Evolutionary conservation across 352 stramenopile species (phyloP), one percentile per base, ranked within the genome.

Genomic region (Globisporangium polare): DNA sequence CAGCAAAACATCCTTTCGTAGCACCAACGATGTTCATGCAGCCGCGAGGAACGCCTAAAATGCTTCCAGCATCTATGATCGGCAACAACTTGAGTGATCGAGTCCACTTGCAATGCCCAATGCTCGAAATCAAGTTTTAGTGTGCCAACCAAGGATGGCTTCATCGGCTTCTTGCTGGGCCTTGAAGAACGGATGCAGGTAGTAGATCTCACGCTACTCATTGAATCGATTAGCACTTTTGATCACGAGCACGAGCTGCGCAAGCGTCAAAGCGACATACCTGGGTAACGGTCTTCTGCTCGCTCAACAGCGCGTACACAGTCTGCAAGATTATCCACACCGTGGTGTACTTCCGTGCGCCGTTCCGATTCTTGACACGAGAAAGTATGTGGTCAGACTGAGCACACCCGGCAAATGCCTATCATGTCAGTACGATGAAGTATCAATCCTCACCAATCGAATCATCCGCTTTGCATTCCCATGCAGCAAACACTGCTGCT

Each of bases 261-360:
- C 31, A 55, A 57, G 47, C 13, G 6, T 9, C 5, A 27, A 37
- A 4, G 12, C 18, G 39, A 46, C 26, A 49, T 31, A 90, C 84
- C 80, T 95, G 86, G 3, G 86, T 92, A 29, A 87, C 81, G 4
- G 86, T 94, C 58, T 94, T 95, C n/a, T 77, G 67, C 61, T 92
- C 77, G 17, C 69, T 67, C 6, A 95, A 55, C 0, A 95, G 71
- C 33, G 83, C 69, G 58, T 95, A 82, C 1, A 68, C 82, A 26
- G 80, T 92, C 62, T 93, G 85, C 26, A 95, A 75, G 6, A 95
- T 78, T 43, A 95, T 65, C 86, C 86, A 95, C 9, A 90, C 82
- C 0, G 79, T 77, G 3, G 86, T 94, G 57, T 94, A 95, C 71
- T 88, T 89, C 20, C 84, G 68, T n/a, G 83, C 84, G 39, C 84